A percentile compares a stretch with the other conserved stretches of the same genome.
Conservation (phyloP, 163 green algal genomes). For the Scenedesmus sp. region DNA sequence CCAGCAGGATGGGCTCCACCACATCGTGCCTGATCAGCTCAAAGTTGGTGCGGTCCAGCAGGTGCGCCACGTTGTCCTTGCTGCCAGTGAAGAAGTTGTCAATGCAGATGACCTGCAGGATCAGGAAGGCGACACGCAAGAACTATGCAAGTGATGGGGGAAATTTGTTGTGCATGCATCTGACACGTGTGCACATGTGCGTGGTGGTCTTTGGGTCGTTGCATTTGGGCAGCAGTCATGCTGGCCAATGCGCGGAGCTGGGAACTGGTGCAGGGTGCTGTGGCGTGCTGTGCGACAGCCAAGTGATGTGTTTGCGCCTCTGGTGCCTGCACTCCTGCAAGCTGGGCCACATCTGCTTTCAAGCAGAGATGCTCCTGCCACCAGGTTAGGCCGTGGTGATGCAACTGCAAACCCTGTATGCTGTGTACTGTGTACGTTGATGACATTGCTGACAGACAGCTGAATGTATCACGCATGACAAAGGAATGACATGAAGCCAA, state of each 20-base stretch:
- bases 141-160: background rate
- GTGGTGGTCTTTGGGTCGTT: background rate
- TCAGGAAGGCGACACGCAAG: background rate
- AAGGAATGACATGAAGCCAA: too few relatives aligned
- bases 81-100: conserved; percentile 99
- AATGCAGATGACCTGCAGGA: conserved; percentile 96
- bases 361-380: background rate
- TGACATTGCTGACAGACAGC: too few relatives aligned
- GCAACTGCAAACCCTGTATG: background rate
- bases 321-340: too few relatives aligned
- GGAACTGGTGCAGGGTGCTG: background rate
- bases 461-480: too few relatives aligned
- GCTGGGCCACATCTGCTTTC: background rate
- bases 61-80: conserved; percentile 97
- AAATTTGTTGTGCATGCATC: background rate
- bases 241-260: background rate
- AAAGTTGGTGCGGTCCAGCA: conserved; percentile 90
- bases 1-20: conserved; percentile 94
- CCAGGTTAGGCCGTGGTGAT: background rate
- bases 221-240: background rate
- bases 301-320: background rate
- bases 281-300: background rate
- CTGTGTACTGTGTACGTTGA: too few relatives aligned
- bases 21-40: conserved; percentile 99
- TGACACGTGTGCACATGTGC: too few relatives aligned